Conservation (phyloP, 768 basidiomycete genomes). For the Trametes maxima region DNA sequence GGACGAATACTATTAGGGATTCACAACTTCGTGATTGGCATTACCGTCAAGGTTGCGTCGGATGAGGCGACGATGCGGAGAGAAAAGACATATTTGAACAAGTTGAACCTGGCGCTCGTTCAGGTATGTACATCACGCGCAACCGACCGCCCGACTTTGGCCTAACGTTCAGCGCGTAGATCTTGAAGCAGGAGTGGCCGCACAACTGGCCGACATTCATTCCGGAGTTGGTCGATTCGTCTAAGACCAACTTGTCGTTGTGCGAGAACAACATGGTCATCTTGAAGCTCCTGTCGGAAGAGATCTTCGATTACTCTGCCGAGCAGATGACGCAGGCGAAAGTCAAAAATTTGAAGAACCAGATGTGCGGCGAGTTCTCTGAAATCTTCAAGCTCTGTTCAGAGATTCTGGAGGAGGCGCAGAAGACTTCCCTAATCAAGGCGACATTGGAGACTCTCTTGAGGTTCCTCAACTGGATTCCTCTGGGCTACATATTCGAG, state of each 20-base stretch:
- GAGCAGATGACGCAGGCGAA: conserved; percentile 99
- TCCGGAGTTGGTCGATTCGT: conserved; percentile 94
- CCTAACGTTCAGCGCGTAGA: conserved; percentile 49
- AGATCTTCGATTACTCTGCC: conserved; percentile 98
- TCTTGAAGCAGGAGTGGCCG: conserved; percentile 99
- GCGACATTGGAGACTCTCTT: conserved; percentile 93
- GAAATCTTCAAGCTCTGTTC: conserved; percentile 98
- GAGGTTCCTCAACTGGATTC: conserved; percentile 98
- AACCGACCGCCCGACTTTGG: neutral
- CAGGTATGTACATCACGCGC: conserved; percentile 53
- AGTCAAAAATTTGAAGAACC: conserved; percentile 96
- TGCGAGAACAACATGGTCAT: conserved; percentile 99
- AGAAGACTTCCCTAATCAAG: conserved; percentile 91
- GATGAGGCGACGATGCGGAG: conserved; percentile 87
- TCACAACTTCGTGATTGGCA: conserved; percentile 92
- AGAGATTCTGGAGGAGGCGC: conserved; percentile 96
- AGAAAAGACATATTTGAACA: conserved; percentile 94
- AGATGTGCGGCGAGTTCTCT: conserved; percentile 96
- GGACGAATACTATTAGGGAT: conserved; percentile 58
- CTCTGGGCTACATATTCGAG: conserved; percentile 98
- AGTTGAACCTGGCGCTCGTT: conserved; percentile 94
- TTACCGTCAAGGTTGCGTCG: conserved; percentile 90
- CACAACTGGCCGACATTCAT: conserved; percentile 99
- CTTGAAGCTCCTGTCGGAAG: conserved; percentile 94
- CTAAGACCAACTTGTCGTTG: conserved; percentile 91